Conservation (phyloP, 495 filamentous ascomycete genomes). For the Aspergillus sparsus region DNA sequence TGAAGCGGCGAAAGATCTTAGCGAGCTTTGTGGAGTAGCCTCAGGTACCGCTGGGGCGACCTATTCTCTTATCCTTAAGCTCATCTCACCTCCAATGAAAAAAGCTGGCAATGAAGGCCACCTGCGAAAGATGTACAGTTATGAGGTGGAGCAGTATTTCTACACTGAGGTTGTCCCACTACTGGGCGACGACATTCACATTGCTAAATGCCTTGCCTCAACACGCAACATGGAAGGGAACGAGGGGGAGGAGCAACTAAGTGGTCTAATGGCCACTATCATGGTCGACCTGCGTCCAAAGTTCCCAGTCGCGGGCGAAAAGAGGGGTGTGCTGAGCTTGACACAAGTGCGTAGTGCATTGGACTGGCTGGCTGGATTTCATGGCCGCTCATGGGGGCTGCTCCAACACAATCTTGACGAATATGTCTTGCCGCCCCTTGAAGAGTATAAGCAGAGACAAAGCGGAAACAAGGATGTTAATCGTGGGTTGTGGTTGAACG, state of each 20-base stretch:
- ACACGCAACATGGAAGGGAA: conserved; percentile 28
- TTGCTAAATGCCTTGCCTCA: conserved; percentile 39
- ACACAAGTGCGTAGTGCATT: conserved; percentile 34
- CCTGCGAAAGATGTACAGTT: conserved; percentile 42
- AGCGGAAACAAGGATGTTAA: neutral
- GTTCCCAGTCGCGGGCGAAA: conserved; percentile 35
- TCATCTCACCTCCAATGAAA: conserved; percentile 38
- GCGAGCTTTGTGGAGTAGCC: conserved; percentile 28
- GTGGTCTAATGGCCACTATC: conserved; percentile 37
- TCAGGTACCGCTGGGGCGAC: conserved; percentile 19
- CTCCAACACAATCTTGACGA: conserved; percentile 22
- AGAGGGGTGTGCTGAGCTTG: conserved; percentile 27
- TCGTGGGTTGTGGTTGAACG: conserved; percentile 38
- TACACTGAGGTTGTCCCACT: conserved; percentile 36
- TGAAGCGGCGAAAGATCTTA: conserved; percentile 28
- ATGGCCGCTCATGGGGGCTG: conserved; percentile 30
- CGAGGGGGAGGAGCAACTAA: conserved; percentile 27
- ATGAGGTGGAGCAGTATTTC: conserved; percentile 41
- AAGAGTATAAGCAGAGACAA: conserved; percentile 28
- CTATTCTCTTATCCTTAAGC: conserved; percentile 40
- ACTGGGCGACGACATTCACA: conserved; percentile 28
- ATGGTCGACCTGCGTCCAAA: conserved; percentile 36
- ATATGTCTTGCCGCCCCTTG: conserved; percentile 36
- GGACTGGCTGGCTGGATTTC: conserved; percentile 39
- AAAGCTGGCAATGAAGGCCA: conserved; percentile 33